Percentiles rank a stretch among this genome's conserved stretches.
phyloP scores from a whole-genome alignment of 208 protist genomes.

The Acanthamoeba divionensis region DNA sequence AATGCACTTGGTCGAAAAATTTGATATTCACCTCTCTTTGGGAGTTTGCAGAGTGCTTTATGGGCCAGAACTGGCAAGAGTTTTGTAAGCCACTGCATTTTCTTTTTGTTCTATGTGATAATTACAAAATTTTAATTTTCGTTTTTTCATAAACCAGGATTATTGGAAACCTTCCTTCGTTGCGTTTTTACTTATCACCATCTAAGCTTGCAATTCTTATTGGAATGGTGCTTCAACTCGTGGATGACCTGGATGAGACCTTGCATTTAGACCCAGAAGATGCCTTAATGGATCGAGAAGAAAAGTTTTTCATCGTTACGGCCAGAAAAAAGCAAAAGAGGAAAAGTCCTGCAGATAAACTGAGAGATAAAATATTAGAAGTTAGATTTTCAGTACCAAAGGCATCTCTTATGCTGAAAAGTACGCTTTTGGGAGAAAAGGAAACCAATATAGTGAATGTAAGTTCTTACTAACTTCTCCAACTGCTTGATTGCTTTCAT shows the following conservation, averaged over 20 bases:
- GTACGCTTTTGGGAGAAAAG: neutral
- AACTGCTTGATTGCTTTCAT: neutral
- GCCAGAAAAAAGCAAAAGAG: neutral
- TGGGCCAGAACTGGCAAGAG: neutral
- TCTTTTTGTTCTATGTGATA: neutral
- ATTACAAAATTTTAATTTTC: neutral
- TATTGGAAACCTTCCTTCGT: slow-evolving; percentile 1
- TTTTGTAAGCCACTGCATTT: neutral
- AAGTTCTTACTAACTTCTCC: neutral
- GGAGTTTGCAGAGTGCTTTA: slow-evolving; percentile 21
- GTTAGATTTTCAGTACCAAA: slow-evolving; percentile 21
- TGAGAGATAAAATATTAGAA: slow-evolving; percentile 39
- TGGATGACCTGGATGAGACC: slow-evolving; percentile 36
- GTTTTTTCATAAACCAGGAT: neutral
- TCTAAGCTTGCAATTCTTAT: neutral
- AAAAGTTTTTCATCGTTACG: neutral
- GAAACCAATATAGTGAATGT: slow-evolving; percentile 37
- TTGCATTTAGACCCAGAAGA: neutral
- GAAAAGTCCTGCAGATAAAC: slow-evolving; percentile 9
- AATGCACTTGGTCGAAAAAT: slow-evolving; percentile 47
- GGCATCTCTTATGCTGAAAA: slow-evolving; percentile 11
- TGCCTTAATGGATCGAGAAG: slow-evolving; percentile 11
- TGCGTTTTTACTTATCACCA: slow-evolving; percentile 35
- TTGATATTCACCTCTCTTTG: slow-evolving; percentile 43
- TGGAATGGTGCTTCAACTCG: neutral